Base-by-base conservation (phyloP, 805 yeast species). In the Candida krabiensis region DNA sequence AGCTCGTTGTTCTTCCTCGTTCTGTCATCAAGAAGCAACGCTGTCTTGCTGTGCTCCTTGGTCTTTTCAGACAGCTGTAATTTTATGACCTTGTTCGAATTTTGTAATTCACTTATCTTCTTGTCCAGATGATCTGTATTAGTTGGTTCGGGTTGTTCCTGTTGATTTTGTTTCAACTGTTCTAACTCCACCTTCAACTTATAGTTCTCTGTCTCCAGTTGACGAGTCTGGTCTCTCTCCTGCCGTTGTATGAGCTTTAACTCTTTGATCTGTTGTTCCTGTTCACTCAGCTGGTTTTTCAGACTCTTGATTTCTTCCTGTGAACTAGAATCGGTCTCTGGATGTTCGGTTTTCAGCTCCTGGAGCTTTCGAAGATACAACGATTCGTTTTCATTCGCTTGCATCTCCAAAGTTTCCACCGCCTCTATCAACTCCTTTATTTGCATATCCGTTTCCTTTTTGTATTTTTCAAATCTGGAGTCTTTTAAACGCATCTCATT, bases 381-480 rank as follows among this genome's bases (percentile, higher is more conserved):
- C 15, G 55, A 53, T 43, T 75, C 83, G 41, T 73, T 77, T 41
- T 79, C 83, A 34, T 69, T 71, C 25, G 79, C 78, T 28, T 79
- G 77, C 22, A 62, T 56, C 30, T 77, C 75, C 55, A 81, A 66
- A 30, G 76, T 61, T 41, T 75, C 81, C 33, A 81, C 68, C 13
- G 77, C 79, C 34, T 73, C 77, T 31, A 82, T 56, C 62, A 83
- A 66, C 52, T 81, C 85, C 32, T 70, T 73, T 19, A 83, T 64
- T 30, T 81, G 83, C 12, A 57, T 50, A 35, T 78, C 83, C 30
- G 73, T 70, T 19, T 66, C 72, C 14, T 50, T 52, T 50, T 71
- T 74, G 40, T 71, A 78, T 37, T 66, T 70, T n/a, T 53, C 49
- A 36, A 78, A 54, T 44, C 69, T 71, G 16, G 60, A 61, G 30